Percentiles rank a stretch among this genome's conserved stretches.
These are phyloP conservation scores for Boletus coccyginus DNA, from an alignment of 768 basidiomycete genomes.

Conservation along the genomic window DNA sequence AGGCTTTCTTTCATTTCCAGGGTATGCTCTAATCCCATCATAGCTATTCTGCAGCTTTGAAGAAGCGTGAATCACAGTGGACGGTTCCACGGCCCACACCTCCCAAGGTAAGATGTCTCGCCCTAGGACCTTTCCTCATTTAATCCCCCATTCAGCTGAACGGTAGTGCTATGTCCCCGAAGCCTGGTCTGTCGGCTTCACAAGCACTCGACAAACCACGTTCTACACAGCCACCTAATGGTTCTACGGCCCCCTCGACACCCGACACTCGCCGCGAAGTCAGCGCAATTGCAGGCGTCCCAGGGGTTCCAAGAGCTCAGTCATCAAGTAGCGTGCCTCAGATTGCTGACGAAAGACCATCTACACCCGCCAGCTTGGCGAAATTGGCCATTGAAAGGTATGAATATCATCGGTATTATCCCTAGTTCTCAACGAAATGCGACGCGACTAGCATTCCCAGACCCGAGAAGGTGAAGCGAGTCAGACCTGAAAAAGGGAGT, in stretches of 20 bases:
- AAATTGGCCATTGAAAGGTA: constrained; percentile 71
- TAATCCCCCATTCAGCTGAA: constrained; percentile 19
- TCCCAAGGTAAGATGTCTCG: constrained; percentile 30
- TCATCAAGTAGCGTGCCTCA: constrained; percentile 32
- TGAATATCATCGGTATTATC: not conserved
- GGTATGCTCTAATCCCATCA: constrained; percentile 3
- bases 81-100: constrained; percentile 27
- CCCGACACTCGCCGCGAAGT: constrained; percentile 39
- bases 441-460: constrained; percentile 55
- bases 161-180: constrained; percentile 29
- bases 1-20: not conserved
- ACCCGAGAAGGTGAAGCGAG: constrained; percentile 75
- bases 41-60: constrained; percentile 73
- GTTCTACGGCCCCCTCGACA: constrained; percentile 31
- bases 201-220: constrained; percentile 35
- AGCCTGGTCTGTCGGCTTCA: constrained; percentile 19
- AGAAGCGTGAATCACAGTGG: constrained; percentile 68
- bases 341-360: constrained; percentile 29
- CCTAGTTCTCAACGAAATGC: constrained; percentile 6
- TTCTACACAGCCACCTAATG: constrained; percentile 37
- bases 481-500: constrained; percentile 38
- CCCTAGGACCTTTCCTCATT: not conserved
- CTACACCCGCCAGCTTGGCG: constrained; percentile 35
- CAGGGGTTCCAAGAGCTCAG: constrained; percentile 56
- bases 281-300: constrained; percentile 25